Conservation (phyloP, 495 filamentous ascomycete genomes). For the Chaetomium tenue region DNA sequence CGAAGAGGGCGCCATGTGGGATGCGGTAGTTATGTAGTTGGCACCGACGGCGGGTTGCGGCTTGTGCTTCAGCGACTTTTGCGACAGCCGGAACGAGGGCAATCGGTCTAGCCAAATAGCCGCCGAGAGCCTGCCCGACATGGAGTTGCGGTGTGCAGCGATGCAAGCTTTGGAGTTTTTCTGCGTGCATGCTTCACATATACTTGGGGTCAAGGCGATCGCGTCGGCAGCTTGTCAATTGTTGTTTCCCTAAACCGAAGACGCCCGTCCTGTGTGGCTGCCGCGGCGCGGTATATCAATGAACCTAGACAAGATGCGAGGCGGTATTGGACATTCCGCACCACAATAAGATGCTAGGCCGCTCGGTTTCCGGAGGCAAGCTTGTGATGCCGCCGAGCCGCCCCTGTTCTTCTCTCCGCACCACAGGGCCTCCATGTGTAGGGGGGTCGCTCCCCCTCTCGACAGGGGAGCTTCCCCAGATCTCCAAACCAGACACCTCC, state of each 20-base stretch:
- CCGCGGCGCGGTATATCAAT: neutral
- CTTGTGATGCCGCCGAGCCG: neutral
- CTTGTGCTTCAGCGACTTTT: neutral
- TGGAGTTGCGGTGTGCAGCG: neutral
- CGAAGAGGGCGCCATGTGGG: constrained; percentile 21
- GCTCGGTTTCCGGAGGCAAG: constrained; percentile 12
- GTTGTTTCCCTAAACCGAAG: neutral
- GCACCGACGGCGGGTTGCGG: neutral
- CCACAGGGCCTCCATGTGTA: neutral
- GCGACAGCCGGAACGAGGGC: neutral
- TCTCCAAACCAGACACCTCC: constrained; percentile 15
- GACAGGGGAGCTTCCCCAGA: constrained; percentile 18
- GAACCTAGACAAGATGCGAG: neutral
- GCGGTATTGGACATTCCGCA: constrained; percentile 1
- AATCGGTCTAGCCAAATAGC: neutral
- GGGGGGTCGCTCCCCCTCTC: neutral
- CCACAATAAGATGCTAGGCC: neutral
- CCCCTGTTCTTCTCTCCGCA: constrained; percentile 13
- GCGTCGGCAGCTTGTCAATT: too few relatives aligned
- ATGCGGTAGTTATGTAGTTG: neutral
- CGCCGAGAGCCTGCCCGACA: neutral
- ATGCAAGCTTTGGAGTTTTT: too few relatives aligned
- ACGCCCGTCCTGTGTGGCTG: neutral
- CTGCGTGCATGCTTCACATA: too few relatives aligned
- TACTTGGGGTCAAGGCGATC: too few relatives aligned